Base-by-base conservation (phyloP, 306 rosid genomes). In the Cotoneaster glaucophyllus region DNA sequence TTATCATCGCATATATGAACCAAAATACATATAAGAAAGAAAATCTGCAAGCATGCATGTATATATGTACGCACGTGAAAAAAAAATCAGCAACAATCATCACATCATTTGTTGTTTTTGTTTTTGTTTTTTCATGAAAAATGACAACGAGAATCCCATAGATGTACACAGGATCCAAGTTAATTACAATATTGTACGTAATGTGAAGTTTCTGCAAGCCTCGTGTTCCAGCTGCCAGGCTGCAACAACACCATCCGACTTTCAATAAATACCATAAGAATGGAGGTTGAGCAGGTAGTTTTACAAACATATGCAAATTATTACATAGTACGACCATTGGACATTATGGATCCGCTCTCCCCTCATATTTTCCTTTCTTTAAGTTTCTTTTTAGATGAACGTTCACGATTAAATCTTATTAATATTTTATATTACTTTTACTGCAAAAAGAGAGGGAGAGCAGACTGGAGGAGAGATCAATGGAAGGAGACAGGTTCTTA, bases 381-480 rank as follows among this genome's bases (percentile, higher is more conserved):
- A 2, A 1, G 9, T 34, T 2, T 7, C 9, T 0, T 1, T 7
- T 1, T 34, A 34, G 6, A 5, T 34, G 0, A 34, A 34, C 37
- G 0, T 34, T 34, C 0, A 5, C 2, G 8, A 34, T 34, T 34
- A 34, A 34, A 34, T 34, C 0, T 0, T 0, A 0, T 34, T 0
- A 6, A 37, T 2, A 37, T 37, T 34, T 6, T 37, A 2, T 37
- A 7, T 37, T 37, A 7, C 10, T 37, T 37, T 37, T 8, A 37
- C 10, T 2, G 41, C 7, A 37, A 1, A 6, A 25, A 25, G 26
- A 25, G 26, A n/a, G n/a, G n/a, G n/a, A n/a, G n/a, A n/a, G n/a
- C n/a, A n/a, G n/a, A n/a, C n/a, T n/a, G n/a, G 26, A 25, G 26
- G 34, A 31, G 6, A 29, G 31, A 34, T 34, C 37, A 6, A 34